phyloP scores from a whole-genome alignment of 2,329 filamentous ascomycete species.

The Tympanopsis confertula region DNA sequence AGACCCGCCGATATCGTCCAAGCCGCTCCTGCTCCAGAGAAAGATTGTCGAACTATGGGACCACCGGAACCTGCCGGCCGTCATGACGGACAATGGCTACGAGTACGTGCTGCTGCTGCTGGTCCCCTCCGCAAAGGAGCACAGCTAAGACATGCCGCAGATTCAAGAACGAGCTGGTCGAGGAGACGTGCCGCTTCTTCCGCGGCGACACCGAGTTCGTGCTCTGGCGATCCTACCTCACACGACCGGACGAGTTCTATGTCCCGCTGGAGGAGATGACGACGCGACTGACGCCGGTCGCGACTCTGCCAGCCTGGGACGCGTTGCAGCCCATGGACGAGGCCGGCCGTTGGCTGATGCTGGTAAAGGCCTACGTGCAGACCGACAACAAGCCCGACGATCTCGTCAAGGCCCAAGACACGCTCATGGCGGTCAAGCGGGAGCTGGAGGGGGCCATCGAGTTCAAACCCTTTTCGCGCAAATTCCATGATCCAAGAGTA shows the following conservation, averaged over 20 bases:
- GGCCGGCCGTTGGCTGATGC: constrained; percentile 39
- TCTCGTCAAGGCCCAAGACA: constrained; percentile 40
- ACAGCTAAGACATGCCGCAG: constrained; percentile 16
- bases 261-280: constrained; percentile 3
- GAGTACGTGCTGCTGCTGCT: constrained; percentile 21
- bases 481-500: constrained; percentile 35
- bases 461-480: constrained; percentile 37
- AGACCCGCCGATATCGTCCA: constrained; percentile 37
- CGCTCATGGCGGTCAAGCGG: constrained; percentile 29
- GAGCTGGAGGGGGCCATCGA: constrained; percentile 40
- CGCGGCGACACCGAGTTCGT: constrained; percentile 41
- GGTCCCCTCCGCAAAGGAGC: not conserved
- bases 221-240: constrained; percentile 33
- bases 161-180: constrained; percentile 38
- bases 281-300: constrained; percentile 9
- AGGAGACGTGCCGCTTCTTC: constrained; percentile 41
- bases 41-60: constrained; percentile 45
- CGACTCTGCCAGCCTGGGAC: constrained; percentile 31
- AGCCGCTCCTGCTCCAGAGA: constrained; percentile 31
- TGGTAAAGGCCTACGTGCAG: constrained; percentile 37
- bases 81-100: constrained; percentile 40
- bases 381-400: constrained; percentile 43
- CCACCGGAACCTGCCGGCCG: constrained; percentile 31
- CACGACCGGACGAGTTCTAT: constrained; percentile 9
- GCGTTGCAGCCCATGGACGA: constrained; percentile 34